A percentile compares a stretch with the other conserved stretches of the same genome.
phyloP scores from a whole-genome alignment of 345 rosid species.

The Gynandropsis gynandra region DNA sequence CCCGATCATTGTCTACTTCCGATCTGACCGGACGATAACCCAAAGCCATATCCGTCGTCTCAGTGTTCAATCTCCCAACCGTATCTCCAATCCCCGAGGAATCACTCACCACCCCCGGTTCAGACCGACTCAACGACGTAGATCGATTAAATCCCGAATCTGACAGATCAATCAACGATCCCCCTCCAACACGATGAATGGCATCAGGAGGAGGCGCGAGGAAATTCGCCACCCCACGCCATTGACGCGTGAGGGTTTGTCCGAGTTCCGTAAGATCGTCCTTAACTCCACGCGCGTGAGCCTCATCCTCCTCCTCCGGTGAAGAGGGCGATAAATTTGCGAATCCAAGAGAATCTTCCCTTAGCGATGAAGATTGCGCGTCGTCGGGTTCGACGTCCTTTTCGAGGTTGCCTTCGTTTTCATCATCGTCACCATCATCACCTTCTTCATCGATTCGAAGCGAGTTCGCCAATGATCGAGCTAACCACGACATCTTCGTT shows the following conservation, averaged over 20 bases:
- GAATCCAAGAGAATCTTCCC: not conserved
- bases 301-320: slow-evolving; percentile 23
- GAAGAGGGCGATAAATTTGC: slow-evolving; percentile 12
- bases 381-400: not conserved
- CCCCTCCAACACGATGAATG: slow-evolving; percentile 12
- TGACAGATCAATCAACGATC: slow-evolving; percentile 23
- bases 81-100: slow-evolving; percentile 62
- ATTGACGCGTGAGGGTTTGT: slow-evolving; percentile 62
- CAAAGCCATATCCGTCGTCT: slow-evolving; percentile 35
- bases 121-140: slow-evolving; percentile 24
- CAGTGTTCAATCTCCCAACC: slow-evolving; percentile 59
- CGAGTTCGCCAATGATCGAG: slow-evolving; percentile 56
- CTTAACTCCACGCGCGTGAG: slow-evolving; percentile 57
- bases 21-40: slow-evolving; percentile 30
- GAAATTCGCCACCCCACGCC: slow-evolving; percentile 92
- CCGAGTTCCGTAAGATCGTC: slow-evolving; percentile 80
- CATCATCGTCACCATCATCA: slow-evolving; percentile 21
- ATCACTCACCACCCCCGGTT: slow-evolving; percentile 48
- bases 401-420: slow-evolving; percentile 1
- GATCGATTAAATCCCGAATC: slow-evolving; percentile 16
- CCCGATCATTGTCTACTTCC: slow-evolving; percentile 37
- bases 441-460: slow-evolving; percentile 46
- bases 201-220: slow-evolving; percentile 66
- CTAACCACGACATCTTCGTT: slow-evolving; percentile 53
- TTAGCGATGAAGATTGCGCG: slow-evolving; percentile 7